phyloP scores from a whole-genome alignment of 1,284 basidiomycete genomes.

The Rugosomyces carneus region DNA sequence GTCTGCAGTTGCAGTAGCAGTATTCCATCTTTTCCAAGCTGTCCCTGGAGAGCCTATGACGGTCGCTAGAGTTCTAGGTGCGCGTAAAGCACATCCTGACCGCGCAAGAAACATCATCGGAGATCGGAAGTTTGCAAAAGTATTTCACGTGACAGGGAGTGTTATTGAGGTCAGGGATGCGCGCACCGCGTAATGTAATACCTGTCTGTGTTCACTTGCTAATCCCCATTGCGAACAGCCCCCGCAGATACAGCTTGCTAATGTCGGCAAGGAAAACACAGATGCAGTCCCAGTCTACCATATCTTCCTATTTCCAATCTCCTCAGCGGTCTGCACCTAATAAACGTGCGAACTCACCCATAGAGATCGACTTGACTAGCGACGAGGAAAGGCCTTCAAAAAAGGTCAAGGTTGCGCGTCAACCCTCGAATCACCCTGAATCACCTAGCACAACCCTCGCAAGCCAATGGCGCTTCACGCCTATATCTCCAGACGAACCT shows the following conservation, averaged over 20 bases:
- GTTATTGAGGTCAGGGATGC: conserved; percentile 3
- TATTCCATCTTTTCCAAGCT: conserved; percentile 21
- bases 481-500: conserved; percentile 23
- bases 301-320: conserved; percentile 53
- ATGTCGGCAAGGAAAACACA: conserved; percentile 13
- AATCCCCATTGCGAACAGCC: neutral
- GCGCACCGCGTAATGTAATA: conserved; percentile 1
- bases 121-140: neutral
- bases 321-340: conserved; percentile 20
- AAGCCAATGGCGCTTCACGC: conserved; percentile 22
- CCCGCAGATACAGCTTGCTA: neutral
- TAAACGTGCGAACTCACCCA: conserved; percentile 33
- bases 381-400: conserved; percentile 33
- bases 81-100: conserved; percentile 12
- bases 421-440: conserved; percentile 7
- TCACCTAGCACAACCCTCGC: conserved; percentile 2
- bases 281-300: conserved; percentile 33
- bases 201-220: no score
- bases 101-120: conserved; percentile 16
- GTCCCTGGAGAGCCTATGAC: conserved; percentile 8
- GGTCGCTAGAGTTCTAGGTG: conserved; percentile 8
- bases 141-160: conserved; percentile 17
- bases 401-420: conserved; percentile 20
- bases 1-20: conserved; percentile 26
- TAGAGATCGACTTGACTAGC: conserved; percentile 59